Conservation (phyloP, 2,329 filamentous ascomycete species). For the Annulohypoxylon truncatum region DNA sequence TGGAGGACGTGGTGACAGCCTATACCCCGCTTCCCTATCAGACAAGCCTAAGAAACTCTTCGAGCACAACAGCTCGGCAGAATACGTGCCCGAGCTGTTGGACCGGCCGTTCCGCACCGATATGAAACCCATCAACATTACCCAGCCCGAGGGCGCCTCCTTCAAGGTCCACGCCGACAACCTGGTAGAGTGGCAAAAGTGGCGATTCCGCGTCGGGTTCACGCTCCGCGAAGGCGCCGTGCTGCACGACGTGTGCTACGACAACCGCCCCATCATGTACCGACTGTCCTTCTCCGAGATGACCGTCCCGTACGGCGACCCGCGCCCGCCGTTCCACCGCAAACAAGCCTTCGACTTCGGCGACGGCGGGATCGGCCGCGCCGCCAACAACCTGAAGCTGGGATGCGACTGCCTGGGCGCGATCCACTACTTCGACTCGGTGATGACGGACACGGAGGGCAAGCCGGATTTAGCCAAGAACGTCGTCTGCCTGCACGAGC, state of each 20-base stretch:
- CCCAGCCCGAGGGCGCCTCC: constrained; percentile 63
- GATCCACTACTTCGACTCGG: constrained; percentile 67
- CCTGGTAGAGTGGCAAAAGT: constrained; percentile 54
- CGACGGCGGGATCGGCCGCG: constrained; percentile 72
- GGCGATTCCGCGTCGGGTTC: constrained; percentile 72
- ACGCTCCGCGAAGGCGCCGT: constrained; percentile 71
- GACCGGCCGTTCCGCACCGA: constrained; percentile 60
- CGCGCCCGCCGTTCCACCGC: constrained; percentile 69
- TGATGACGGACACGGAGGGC: constrained; percentile 65
- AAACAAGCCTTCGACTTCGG: constrained; percentile 79
- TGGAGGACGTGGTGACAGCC: constrained; percentile 58
- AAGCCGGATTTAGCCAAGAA: constrained; percentile 66
- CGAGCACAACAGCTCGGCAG: constrained; percentile 53
- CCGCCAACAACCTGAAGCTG: constrained; percentile 73
- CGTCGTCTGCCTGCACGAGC: constrained; percentile 75
- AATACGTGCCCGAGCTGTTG: constrained; percentile 65
- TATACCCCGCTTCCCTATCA: constrained; percentile 52
- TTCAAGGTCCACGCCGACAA: constrained; percentile 49
- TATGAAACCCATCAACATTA: constrained; percentile 77
- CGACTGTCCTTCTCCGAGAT: constrained; percentile 71
- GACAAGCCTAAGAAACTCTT: constrained; percentile 60
- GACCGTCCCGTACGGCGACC: constrained; percentile 71
- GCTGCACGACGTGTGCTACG: constrained; percentile 71
- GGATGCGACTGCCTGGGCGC: constrained; percentile 77
- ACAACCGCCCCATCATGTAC: constrained; percentile 69